Conservation (phyloP, 1,284 basidiomycete genomes). For the Ustilago crameri region DNA sequence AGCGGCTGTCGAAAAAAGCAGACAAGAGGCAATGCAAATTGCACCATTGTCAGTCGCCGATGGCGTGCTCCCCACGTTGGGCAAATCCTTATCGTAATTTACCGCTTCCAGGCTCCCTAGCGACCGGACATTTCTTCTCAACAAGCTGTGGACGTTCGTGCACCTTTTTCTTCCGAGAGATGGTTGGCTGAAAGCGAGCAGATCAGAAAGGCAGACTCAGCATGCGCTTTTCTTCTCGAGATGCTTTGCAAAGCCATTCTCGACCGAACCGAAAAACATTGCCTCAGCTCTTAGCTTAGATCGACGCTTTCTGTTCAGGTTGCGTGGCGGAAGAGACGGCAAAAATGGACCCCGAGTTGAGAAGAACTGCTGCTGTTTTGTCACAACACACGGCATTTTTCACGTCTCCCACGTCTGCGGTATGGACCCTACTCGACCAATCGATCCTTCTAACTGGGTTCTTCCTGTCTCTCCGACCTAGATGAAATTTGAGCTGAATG, state of each 20-base stretch:
- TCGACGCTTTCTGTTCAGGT: slow-evolving; percentile 12
- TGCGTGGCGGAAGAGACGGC: slow-evolving; percentile 19
- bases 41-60: slow-evolving; percentile 23
- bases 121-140: slow-evolving; percentile 14
- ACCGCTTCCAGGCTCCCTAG: slow-evolving; percentile 25
- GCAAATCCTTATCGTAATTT: slow-evolving; percentile 11
- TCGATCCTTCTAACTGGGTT: too few species aligned
- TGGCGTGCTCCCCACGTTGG: slow-evolving; percentile 36
- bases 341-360: slow-evolving; percentile 18
- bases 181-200: slow-evolving; percentile 3
- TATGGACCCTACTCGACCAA: too few species aligned
- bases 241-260: slow-evolving; percentile 1
- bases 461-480: too few species aligned
- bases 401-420: background rate
- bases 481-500: too few species aligned
- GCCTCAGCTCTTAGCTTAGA: slow-evolving; percentile 15
- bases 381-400: too few species aligned
- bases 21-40: slow-evolving; percentile 23
- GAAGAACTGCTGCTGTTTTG: slow-evolving; percentile 10
- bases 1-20: slow-evolving; percentile 14
- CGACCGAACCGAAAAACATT: slow-evolving; percentile 19
- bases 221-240: too few species aligned
- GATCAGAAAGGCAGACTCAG: too few species aligned
- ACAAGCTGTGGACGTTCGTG: background rate
- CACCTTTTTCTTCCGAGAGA: slow-evolving; percentile 6